Conservation (phyloP, 2,329 filamentous ascomycete genomes). For the Alternaria burnsii region DNA sequence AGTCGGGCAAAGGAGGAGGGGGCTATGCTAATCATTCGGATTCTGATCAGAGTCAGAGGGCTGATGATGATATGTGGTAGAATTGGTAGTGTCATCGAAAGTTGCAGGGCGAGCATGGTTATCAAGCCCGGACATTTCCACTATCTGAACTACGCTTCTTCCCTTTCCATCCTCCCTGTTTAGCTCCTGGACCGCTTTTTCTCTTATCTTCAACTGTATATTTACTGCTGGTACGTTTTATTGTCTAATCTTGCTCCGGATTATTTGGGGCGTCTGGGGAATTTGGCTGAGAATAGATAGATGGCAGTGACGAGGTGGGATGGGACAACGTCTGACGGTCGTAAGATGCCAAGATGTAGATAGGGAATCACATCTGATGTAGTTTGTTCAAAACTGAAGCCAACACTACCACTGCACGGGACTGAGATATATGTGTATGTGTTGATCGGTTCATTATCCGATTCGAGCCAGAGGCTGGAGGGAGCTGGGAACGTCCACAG, state of each 20-base stretch:
- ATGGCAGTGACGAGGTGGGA: not conserved
- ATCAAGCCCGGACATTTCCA: not conserved
- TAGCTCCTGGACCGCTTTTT: not conserved
- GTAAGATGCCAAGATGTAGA: not conserved
- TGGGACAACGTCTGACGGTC: not conserved
- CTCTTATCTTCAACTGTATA: not conserved
- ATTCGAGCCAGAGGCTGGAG: no score
- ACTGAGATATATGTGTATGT: no score
- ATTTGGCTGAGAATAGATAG: not conserved
- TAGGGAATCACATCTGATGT: not conserved
- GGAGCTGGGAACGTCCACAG: no score
- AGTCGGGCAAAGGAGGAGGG: slow-evolving; percentile 33
- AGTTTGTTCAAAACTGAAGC: not conserved
- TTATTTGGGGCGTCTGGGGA: not conserved
- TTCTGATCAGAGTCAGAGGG: slow-evolving; percentile 40
- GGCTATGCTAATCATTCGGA: slow-evolving; percentile 41
- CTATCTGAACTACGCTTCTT: not conserved
- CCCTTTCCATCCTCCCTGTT: not conserved
- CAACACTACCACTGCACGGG: no score
- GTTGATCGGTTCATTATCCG: no score
- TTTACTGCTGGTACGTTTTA: not conserved
- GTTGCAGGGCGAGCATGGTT: not conserved
- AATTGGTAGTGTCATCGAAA: slow-evolving; percentile 2
- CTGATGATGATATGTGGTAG: slow-evolving; percentile 52
- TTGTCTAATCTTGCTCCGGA: not conserved